Evolutionary conservation across 306 rosid species (phyloP).

Genomic region (Canavalia gladiata): DNA sequence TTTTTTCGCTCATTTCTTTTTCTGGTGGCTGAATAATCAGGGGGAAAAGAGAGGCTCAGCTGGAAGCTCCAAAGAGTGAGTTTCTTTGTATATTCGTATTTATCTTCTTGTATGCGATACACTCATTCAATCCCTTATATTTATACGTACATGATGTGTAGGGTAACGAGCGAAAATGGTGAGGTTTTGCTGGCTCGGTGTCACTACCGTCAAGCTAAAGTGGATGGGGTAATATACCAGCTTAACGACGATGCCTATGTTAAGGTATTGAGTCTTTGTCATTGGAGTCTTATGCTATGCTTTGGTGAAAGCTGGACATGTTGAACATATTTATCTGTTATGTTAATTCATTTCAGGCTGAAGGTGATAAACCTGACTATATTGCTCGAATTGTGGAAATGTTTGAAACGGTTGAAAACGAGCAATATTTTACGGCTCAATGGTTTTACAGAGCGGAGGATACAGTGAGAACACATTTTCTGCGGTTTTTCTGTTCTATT

Average conservation of each 20-base stretch:
- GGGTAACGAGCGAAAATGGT: not conserved
- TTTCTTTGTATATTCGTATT: not conserved
- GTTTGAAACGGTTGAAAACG: conserved; percentile 43
- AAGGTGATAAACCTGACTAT: conserved; percentile 51
- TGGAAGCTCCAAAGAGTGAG: conserved; percentile 36
- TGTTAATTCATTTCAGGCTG: conserved; percentile 43
- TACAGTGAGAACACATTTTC: conserved; percentile 40
- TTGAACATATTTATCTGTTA: not conserved
- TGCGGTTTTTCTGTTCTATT: not conserved
- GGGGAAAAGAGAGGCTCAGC: not conserved
- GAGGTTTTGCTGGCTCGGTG: conserved; percentile 24
- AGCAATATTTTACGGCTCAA: conserved; percentile 50
- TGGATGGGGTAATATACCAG: conserved; percentile 43
- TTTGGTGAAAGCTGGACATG: not conserved
- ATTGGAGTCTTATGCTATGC: not conserved
- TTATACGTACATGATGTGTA: not conserved
- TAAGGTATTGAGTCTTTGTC: conserved; percentile 30
- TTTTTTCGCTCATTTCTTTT: not conserved
- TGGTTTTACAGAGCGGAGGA: conserved; percentile 62
- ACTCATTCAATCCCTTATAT: too few relatives aligned
- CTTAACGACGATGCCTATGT: conserved; percentile 51
- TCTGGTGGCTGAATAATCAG: not conserved
- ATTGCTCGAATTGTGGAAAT: conserved; percentile 57
- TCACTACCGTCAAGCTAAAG: conserved; percentile 48
- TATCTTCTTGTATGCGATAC: too few relatives aligned